Evolutionary conservation across 2,329 filamentous ascomycete species (phyloP), one percentile per base, ranked within the genome.

Genomic region (Lecanicillium sp.): DNA sequence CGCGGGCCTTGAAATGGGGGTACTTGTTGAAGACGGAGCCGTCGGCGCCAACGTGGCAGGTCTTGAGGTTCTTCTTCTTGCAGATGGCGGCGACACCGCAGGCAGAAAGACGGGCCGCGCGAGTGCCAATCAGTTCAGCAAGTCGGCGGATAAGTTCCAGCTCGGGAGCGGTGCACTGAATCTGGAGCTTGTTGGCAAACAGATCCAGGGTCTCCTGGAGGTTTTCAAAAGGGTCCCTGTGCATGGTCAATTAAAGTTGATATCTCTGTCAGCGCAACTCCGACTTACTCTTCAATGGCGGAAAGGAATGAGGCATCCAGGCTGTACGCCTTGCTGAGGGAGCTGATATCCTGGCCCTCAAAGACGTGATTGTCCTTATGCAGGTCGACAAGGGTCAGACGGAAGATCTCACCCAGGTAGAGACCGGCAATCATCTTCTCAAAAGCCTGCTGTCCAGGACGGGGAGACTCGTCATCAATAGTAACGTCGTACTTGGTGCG

Each of bases 21-120:
- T 98, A 98, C 68, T 97, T 97, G 78, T 95, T 96, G 75, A 98
- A 98, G 47, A 98, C 91, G 15, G 88, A 95, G 30, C 93, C 93
- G 63, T 98, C 93, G 44, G 93, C 93, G 59, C 93, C 93, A 35
- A 98, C 93, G 67, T 97, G 93, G 73, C 88, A 95, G 30, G 79
- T 78, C 62, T 86, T 71, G 68, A 90, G 91, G 57, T 81, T 79
- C 79, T 96, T 97, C 83, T 97, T 97, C 72, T 85, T 94, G 78
- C 87, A 90, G 62, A 98, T 96, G 50, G 91, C 93, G 11, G 91
- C 90, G 47, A 98, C 88, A 69, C 93, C 93, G 62, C 93, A 97
- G 21, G 91, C 84, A 14, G 90, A 95, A 45, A 98, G 80, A 53
- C 93, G 88, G 39, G 93, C 93, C 24, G 90, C 89, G 53, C 93